A percentile compares a stretch with the other conserved stretches of the same genome.
These are phyloP conservation scores for Cyclocybe cylindracea DNA, from an alignment of 768 basidiomycete genomes.

Conservation along the genomic window DNA sequence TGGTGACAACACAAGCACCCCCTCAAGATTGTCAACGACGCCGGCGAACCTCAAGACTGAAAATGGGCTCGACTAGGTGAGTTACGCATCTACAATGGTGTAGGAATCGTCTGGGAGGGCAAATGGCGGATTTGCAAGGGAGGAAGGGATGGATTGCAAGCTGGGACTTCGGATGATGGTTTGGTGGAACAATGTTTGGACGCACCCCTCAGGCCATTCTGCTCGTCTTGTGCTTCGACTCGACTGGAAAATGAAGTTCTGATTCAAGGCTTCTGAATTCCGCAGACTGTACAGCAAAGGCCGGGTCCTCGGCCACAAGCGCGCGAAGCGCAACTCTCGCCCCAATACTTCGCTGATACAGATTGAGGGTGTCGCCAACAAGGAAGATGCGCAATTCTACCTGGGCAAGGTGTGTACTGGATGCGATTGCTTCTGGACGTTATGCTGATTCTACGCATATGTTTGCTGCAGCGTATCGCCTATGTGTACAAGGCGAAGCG, in stretches of 20 bases:
- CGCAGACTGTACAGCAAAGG: constrained; percentile 93
- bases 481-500: constrained; percentile 98
- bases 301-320: constrained; percentile 97
- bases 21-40: constrained; percentile 47
- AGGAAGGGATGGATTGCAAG: constrained; percentile 48
- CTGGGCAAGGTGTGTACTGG: constrained; percentile 84
- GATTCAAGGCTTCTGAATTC: constrained; percentile 6
- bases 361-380: constrained; percentile 93
- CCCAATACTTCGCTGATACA: constrained; percentile 96
- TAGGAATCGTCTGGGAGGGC: constrained; percentile 18
- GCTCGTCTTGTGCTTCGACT: not conserved
- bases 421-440: not conserved
- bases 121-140: constrained; percentile 12
- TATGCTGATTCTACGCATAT: not conserved
- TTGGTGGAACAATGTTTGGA: constrained; percentile 3
- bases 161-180: constrained; percentile 27
- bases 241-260: constrained; percentile 1
- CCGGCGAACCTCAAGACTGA: constrained; percentile 47
- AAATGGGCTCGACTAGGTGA: constrained; percentile 84
- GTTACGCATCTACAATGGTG: constrained; percentile 30
- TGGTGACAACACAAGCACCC: constrained; percentile 27
- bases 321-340: constrained; percentile 94
- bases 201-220: not conserved
- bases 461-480: constrained; percentile 74
- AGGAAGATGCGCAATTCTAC: constrained; percentile 97